Base-by-base conservation (phyloP, 495 filamentous ascomycete species). In the Penicillium cosmopolitanum region DNA sequence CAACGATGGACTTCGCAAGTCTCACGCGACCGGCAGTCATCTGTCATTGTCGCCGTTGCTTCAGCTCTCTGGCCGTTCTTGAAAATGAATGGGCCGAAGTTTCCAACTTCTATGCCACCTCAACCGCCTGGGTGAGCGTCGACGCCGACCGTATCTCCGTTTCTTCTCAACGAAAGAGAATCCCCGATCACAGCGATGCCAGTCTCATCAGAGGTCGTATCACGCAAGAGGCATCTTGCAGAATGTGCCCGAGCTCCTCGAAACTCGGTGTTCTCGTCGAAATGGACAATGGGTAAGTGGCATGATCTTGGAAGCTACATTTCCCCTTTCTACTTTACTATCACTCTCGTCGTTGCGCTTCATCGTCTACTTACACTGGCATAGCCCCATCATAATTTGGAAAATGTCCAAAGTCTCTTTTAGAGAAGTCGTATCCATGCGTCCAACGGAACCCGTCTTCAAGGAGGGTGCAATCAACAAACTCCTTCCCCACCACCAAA, bases 61-160 rank as follows among this genome's bases (percentile, higher is more conserved):
- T 76, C 23, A 80, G 78, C 60, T 78, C 78, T 19, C 67, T 80
- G 54, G 78, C 78, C 1, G 78, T 70, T 13, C 67, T 79, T 42
- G 78, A 80, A 67, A 80, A 80, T 52, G 78, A 80, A 58, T 80
- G 78, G 78, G 75, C 73, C 10, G 76, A 71, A 46, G 60, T 80
- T 8, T 79, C 78, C 15, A 73, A 68, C 43, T 72, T 75, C 19
- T 79, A 80, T 43, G 71, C 76, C 28, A 64, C 78, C 43, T 66
- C 71, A 21, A 70, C 74, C 16, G 75, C 71, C 51, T 80, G 78
- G 78, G 65, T 78, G 34, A 80, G 78, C 50, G 70, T 78, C 53
- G 71, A 79, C 56, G 63, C 78, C 28, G 68, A 78, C 50, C 76
- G 78, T 16, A 75, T 80, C 21, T 73, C 73, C 0, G 65, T 80